Base-by-base conservation (phyloP, 768 basidiomycete genomes). In the Russula dissimulans region DNA sequence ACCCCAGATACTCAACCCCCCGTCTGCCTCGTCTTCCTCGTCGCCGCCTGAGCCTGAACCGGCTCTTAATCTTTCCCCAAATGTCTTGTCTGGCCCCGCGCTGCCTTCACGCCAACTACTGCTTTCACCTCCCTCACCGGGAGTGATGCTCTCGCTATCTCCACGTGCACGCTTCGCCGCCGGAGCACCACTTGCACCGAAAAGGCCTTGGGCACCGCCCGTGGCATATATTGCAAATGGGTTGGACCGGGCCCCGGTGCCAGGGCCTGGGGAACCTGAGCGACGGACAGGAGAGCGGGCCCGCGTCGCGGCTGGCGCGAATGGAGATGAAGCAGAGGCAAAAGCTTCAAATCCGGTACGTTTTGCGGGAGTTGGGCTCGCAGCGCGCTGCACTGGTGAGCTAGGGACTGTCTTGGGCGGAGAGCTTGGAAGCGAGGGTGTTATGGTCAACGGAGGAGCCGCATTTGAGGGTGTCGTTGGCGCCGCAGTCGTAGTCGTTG, bases 31-130 rank as follows among this genome's bases (percentile, higher is more conserved):
- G 14, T 79, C 79, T 14, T 81, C 81, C 0, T 84, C 81, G 3
- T 79, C 81, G 54, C 84, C 84, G 69, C 77, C 81, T 34, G 60
- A 52, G 15, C 54, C 55, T 4, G 60, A 61, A 32, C 77, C 76
- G 9, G 86, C 84, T 54, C 87, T 76, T 64, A 89, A 68, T 57
- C 80, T 83, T 68, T 84, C 87, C 11, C 86, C 83, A 71, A 89
- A 89, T 51, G 72, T 69, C 41, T 50, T 60, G 44, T 63, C 62
- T 26, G 54, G 36, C 17, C 50, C 61, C 0, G 43, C 45, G 12
- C 52, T 41, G 29, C 47, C 59, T 34, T 57, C 47, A 43, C 54
- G 51, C 56, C 46, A 53, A 18, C 54, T 50, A 48, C 17, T 69
- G 31, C 55, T 74, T 72, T 56, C 57, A 32, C 39, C 50, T 31